phyloP scores from a whole-genome alignment of 768 basidiomycete species.

The Naematelia aurantialba region DNA sequence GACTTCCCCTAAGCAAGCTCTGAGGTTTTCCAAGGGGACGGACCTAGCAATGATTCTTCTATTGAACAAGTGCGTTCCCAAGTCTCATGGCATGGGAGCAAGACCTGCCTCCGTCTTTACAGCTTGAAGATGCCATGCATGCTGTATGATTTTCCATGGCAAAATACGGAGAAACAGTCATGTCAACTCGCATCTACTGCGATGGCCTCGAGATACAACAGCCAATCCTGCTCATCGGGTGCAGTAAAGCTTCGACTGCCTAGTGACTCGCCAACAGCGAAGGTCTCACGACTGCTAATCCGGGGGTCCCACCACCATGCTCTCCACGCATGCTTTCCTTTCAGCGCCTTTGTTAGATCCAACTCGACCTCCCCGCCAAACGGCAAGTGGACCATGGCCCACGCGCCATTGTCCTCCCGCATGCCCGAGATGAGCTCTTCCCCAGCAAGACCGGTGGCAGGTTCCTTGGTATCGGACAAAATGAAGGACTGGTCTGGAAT shows the following conservation, averaged over 20 bases:
- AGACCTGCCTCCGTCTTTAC: too few species aligned
- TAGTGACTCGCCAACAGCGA: background rate
- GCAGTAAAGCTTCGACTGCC: background rate
- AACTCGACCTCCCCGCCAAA: constrained; percentile 10
- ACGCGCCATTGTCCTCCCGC: background rate
- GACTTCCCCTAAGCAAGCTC: too few species aligned
- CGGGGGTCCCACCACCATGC: constrained; percentile 7
- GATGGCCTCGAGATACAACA: background rate
- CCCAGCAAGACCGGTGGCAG: background rate
- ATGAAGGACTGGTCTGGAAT: constrained; percentile 19
- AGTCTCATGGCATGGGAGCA: too few species aligned
- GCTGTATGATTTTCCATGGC: too few species aligned
- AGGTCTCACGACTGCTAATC: background rate
- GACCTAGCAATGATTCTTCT: too few species aligned
- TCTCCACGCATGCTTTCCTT: background rate
- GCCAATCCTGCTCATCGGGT: constrained; percentile 1
- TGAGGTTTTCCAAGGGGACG: too few species aligned
- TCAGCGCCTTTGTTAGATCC: constrained; percentile 1
- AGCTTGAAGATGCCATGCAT: too few species aligned
- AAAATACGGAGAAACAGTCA: too few species aligned
- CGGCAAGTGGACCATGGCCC: constrained; percentile 16
- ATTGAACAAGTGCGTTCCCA: too few species aligned
- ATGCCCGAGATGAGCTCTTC: constrained; percentile 5
- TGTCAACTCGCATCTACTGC: too few species aligned
- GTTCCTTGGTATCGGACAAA: constrained; percentile 5